Evolutionary conservation across 768 basidiomycete genomes (phyloP), one percentile per base, ranked within the genome.

Genomic region (Leccinum incarnatum): DNA sequence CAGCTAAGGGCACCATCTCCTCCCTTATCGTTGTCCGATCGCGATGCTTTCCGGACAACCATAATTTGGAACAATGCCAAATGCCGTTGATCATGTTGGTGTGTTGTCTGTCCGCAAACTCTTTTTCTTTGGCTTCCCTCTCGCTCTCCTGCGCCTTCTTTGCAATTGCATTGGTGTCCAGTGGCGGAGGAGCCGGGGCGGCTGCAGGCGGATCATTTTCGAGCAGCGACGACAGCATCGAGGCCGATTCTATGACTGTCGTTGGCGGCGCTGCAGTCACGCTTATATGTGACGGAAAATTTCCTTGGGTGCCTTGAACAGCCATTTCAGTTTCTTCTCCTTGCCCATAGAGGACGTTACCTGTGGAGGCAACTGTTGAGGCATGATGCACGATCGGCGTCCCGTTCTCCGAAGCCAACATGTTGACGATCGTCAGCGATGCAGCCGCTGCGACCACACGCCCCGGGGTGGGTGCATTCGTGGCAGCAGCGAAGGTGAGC

Each of bases 21-120:
- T 1, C 25, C 95, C 94, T 67, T 95, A 95, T 64, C 93, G 80
- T 60, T 92, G 77, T 2, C 94, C 93, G 46, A 93, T 77, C 3
- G 93, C 91, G 57, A 96, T 86, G 65, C 76, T 84, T 68, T 93
- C 93, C 0, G 95, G 95, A 69, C 91, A 91, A 5, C 95, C 95
- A 66, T 92, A 96, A 67, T 93, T 0, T 96, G 21, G 92, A 93
- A 69, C 95, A 97, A 74, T 94, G 92, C 95, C 95, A 97, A 5
- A 91, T 79, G 1, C 91, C 93, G 63, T 94, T 78, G 69, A 94
- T 88, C 65, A 83, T 78, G 69, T 93, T 91, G 37, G 87, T 79
- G 66, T 91, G 91, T 68, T 91, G 89, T 9, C 90, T 88, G 65
- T 93, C 88, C 46, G 86, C 86, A 68, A 86, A 90, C 73, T 91